Conservation (phyloP, 2,329 filamentous ascomycete genomes). For the Monilinia aucupariae region DNA sequence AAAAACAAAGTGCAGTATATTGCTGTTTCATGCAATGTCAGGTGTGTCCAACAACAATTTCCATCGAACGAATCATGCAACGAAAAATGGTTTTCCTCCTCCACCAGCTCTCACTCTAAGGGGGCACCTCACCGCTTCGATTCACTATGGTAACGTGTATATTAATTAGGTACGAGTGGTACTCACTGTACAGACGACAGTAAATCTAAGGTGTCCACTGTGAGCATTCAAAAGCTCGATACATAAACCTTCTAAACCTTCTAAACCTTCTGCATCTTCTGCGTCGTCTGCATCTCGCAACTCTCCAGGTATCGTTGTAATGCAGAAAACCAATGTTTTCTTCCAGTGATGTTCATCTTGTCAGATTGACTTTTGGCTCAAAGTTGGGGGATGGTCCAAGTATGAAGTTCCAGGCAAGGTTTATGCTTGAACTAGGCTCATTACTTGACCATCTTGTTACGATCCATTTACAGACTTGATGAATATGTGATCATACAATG, state of each 20-base stretch:
- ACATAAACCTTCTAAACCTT: not conserved
- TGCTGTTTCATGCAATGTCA: not conserved
- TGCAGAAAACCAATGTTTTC: not conserved
- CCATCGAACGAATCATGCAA: not conserved
- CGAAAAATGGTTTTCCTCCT: not conserved
- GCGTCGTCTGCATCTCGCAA: not conserved
- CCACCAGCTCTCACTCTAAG: not conserved
- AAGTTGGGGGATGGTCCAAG: not conserved
- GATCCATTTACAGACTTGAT: not conserved
- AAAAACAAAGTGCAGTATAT: too few species aligned
- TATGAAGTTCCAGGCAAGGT: not conserved
- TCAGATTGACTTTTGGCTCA: not conserved
- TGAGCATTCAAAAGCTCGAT: not conserved
- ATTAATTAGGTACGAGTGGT: too few species aligned
- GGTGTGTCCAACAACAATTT: constrained; percentile 1
- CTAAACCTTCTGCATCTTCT: not conserved
- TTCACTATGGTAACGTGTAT: constrained; percentile 13
- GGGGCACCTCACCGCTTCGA: constrained; percentile 8
- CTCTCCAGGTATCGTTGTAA: not conserved
- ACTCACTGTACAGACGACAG: too few species aligned
- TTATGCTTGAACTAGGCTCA: not conserved
- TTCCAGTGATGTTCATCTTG: not conserved
- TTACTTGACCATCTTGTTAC: not conserved
- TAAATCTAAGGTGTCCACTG: not conserved
- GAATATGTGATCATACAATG: not conserved